Evolutionary conservation across 768 basidiomycete genomes (phyloP).

Genomic region (Cyathus striatus): DNA sequence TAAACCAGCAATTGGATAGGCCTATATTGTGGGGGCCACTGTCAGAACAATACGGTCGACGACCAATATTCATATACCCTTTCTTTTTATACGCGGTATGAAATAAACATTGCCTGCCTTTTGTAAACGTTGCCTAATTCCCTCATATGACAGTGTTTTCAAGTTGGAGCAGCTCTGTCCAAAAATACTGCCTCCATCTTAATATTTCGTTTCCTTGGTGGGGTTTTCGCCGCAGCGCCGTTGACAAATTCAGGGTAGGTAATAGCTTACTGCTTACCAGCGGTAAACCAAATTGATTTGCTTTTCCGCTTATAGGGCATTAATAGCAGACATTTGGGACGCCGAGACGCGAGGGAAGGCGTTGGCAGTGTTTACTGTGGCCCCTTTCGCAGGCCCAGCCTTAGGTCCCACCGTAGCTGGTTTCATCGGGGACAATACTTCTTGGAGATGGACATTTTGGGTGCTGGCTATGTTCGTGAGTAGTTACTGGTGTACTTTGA

Average conservation of each 20-base stretch:
- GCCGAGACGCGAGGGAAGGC: slow-evolving; percentile 57
- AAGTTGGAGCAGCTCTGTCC: slow-evolving; percentile 58
- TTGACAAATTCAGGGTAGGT: slow-evolving; percentile 63
- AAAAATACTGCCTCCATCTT: slow-evolving; percentile 61
- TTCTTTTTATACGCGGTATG: slow-evolving; percentile 50
- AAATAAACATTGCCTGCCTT: background rate
- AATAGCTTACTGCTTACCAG: background rate
- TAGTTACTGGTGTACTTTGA: slow-evolving; percentile 3
- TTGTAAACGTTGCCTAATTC: background rate
- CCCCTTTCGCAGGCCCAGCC: slow-evolving; percentile 66
- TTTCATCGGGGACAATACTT: slow-evolving; percentile 35
- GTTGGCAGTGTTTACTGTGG: slow-evolving; percentile 56
- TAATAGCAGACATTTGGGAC: slow-evolving; percentile 63
- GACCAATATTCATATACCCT: slow-evolving; percentile 50
- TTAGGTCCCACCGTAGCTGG: slow-evolving; percentile 52
- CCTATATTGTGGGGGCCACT: slow-evolving; percentile 58
- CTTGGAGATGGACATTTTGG: slow-evolving; percentile 53
- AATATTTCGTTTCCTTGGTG: slow-evolving; percentile 66
- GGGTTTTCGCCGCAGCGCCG: slow-evolving; percentile 64
- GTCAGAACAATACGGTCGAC: slow-evolving; percentile 53
- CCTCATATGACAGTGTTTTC: slow-evolving; percentile 53
- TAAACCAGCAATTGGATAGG: slow-evolving; percentile 8
- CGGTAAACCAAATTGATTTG: slow-evolving; percentile 2
- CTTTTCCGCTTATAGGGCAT: slow-evolving; percentile 23
- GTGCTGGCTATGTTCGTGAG: slow-evolving; percentile 51